Evolutionary conservation across 2,329 filamentous ascomycete genomes (phyloP), one percentile per base, ranked within the genome.

Genomic region (Cadophora sp.): DNA sequence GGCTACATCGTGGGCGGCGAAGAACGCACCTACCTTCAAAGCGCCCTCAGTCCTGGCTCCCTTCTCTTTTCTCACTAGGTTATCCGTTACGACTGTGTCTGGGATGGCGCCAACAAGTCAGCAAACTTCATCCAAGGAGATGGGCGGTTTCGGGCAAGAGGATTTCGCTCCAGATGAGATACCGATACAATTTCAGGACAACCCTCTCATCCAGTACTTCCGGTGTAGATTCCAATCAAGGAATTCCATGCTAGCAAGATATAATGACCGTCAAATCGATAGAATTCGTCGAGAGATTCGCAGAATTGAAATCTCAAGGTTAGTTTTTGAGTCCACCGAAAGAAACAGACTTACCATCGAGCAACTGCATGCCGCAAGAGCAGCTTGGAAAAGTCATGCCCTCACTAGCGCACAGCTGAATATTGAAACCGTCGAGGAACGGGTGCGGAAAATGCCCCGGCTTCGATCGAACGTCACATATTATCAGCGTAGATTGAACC

Each of bases 101-200:
- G n/a, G n/a, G n/a, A n/a, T n/a, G n/a, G n/a, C n/a, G n/a, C n/a
- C n/a, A n/a, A n/a, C n/a, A n/a, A n/a, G n/a, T n/a, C n/a, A n/a
- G n/a, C n/a, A n/a, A n/a, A n/a, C n/a, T n/a, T n/a, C n/a, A 26
- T 26, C 61, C 61, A 6, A 19, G 43, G 31, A 59, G 37, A 63
- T 27, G 46, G 29, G 8, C 4, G 53, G 46, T 6, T n/a, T n/a
- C n/a, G n/a, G n/a, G n/a, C n/a, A n/a, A n/a, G 26, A 64, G 1
- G 59, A 69, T n/a, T 56, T 66, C 27, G 34, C 50, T 31, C 34
- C 58, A 4, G 58, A 65, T 65, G 53, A 46, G 5, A 60, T 56
- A 1, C 65, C 65, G 24, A 19, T 63, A 34, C 50, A 62, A 11
- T 40, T 68, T 19, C 0, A 40, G 31, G 59, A 69, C 27, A 55